Conservation (phyloP, 78 protist species). For the Polysphondylium violaceum region DNA sequence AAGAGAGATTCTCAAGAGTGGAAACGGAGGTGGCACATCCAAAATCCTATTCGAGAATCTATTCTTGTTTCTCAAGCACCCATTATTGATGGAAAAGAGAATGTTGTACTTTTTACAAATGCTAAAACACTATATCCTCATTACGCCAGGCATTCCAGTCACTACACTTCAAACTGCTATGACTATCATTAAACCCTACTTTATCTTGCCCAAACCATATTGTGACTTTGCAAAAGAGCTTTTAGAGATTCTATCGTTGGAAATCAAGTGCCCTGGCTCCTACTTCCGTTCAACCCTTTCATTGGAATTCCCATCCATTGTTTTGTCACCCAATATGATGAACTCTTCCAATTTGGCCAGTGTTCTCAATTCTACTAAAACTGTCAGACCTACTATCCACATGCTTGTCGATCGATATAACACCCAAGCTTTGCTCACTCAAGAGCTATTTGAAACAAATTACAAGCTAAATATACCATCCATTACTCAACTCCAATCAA, state of each 20-base stretch:
- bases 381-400: conserved; percentile 45
- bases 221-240: conserved; percentile 57
- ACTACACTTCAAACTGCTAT: not conserved
- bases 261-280: conserved; percentile 54
- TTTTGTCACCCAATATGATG: not conserved
- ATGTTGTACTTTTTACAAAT: conserved; percentile 55
- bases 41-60: conserved; percentile 54
- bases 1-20: conserved; percentile 4
- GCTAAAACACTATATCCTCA: conserved; percentile 58
- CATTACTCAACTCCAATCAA: conserved; percentile 49
- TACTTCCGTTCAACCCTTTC: conserved; percentile 27
- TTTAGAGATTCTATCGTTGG: conserved; percentile 47
- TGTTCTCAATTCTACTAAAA: not conserved
- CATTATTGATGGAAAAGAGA: conserved; percentile 48
- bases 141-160: conserved; percentile 28
- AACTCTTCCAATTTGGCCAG: not conserved
- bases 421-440: conserved; percentile 46
- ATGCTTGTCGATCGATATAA: conserved; percentile 62
- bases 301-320: conserved; percentile 37
- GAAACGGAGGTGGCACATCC: not conserved
- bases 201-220: conserved; percentile 58
- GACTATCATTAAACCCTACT: conserved; percentile 44
- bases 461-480: conserved; percentile 7
- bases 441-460: conserved; percentile 53
- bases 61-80: conserved; percentile 63